Conservation (phyloP, 805 yeast species). For the Yarrowia sp. region DNA sequence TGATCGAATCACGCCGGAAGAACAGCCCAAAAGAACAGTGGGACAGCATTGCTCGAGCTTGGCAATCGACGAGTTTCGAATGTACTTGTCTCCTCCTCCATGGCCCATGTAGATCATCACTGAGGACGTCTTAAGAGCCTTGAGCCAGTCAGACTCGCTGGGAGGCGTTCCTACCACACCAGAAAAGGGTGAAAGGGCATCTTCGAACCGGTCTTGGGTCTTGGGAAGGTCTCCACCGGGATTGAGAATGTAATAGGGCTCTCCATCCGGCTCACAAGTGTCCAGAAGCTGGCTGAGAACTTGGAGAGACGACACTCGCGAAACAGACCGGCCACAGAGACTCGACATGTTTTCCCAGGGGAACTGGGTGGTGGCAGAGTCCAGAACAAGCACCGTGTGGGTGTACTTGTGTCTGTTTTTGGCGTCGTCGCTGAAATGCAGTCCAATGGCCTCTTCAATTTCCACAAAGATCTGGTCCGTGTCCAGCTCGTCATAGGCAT, state of each 20-base stretch:
- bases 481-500: conserved; percentile 64
- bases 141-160: conserved; percentile 49
- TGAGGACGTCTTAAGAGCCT: conserved; percentile 44
- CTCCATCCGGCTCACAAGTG: neutral
- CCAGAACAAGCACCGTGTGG: conserved; percentile 70
- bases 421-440: conserved; percentile 25
- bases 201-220: conserved; percentile 51
- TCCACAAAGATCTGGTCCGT: conserved; percentile 53
- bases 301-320: conserved; percentile 69
- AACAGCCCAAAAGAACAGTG: conserved; percentile 75
- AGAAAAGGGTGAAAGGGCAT: conserved; percentile 45
- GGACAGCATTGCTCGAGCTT: conserved; percentile 41
- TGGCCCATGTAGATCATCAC: conserved; percentile 84
- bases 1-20: conserved; percentile 67
- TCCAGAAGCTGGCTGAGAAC: conserved; percentile 47
- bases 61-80: conserved; percentile 54
- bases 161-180: conserved; percentile 52
- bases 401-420: conserved; percentile 30
- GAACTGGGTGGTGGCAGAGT: conserved; percentile 58
- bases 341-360: conserved; percentile 88
- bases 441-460: conserved; percentile 47
- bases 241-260: conserved; percentile 60
- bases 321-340: conserved; percentile 52
- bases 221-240: conserved; percentile 74
- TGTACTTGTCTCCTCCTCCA: conserved; percentile 91